phyloP scores from a whole-genome alignment of 1,139 yeast genomes.

The Taphrina deformans region DNA sequence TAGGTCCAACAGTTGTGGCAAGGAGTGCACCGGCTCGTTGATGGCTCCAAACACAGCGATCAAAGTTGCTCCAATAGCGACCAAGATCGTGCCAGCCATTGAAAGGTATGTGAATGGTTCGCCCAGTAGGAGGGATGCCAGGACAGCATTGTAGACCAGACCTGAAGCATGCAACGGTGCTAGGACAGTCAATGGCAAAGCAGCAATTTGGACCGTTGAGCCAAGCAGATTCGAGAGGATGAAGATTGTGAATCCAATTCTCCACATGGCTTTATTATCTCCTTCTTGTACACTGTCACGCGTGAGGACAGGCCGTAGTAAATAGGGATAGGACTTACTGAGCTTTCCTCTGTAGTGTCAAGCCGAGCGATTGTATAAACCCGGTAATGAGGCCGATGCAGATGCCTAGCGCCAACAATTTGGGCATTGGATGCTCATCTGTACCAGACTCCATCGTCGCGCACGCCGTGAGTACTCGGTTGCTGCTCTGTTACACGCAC shows the following conservation, averaged over 20 bases:
- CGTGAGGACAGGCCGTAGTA: slow-evolving; percentile 41
- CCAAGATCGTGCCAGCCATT: slow-evolving; percentile 61
- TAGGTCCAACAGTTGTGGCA: slow-evolving; percentile 52
- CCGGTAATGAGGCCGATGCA: slow-evolving; percentile 70
- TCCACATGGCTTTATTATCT: slow-evolving; percentile 56
- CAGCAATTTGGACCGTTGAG: slow-evolving; percentile 77
- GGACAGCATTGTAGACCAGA: slow-evolving; percentile 76
- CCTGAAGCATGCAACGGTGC: slow-evolving; percentile 88
- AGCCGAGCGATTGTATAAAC: slow-evolving; percentile 75
- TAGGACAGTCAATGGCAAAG: slow-evolving; percentile 74
- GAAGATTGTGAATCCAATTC: slow-evolving; percentile 69
- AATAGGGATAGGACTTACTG: slow-evolving; percentile 52
- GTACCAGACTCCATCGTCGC: neutral
- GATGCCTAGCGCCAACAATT: slow-evolving; percentile 38
- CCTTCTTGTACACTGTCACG: slow-evolving; percentile 26
- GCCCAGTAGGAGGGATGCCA: slow-evolving; percentile 65
- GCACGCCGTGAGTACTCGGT: neutral
- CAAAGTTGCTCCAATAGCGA: slow-evolving; percentile 72
- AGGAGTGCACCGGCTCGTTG: slow-evolving; percentile 55
- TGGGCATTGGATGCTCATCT: slow-evolving; percentile 30
- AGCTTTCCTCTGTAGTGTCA: slow-evolving; percentile 79
- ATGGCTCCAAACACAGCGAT: slow-evolving; percentile 73
- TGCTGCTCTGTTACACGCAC: neutral
- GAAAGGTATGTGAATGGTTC: slow-evolving; percentile 57
- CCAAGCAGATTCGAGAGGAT: slow-evolving; percentile 76